A percentile compares a stretch with the other conserved stretches of the same genome.
Conservation (phyloP, 129 eudicot species). For the Centella asiatica region DNA sequence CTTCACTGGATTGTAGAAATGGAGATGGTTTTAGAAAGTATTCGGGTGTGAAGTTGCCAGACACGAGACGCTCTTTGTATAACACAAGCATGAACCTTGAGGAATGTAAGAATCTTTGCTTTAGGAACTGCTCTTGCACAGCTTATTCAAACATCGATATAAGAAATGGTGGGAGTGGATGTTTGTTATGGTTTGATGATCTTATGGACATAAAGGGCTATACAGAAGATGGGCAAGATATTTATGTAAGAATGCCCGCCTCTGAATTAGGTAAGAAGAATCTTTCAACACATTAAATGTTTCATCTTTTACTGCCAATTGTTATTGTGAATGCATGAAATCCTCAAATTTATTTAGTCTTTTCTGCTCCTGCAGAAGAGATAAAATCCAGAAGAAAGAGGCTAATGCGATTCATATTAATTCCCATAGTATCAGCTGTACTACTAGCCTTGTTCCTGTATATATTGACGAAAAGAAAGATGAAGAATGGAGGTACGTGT, state of each 20-base stretch:
- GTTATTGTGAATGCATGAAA: no score
- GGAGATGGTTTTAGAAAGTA: slow-evolving; percentile 2
- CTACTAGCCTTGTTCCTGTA: not conserved
- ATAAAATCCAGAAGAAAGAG: not conserved
- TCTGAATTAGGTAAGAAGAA: not conserved
- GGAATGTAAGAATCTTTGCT: not conserved
- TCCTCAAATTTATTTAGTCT: not conserved
- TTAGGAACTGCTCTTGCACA: not conserved
- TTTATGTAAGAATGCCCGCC: slow-evolving; percentile 9
- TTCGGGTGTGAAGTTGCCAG: slow-evolving; percentile 4
- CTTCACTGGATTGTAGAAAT: slow-evolving; percentile 9
- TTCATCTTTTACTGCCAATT: no score
- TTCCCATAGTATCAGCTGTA: not conserved
- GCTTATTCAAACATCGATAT: not conserved
- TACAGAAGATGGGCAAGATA: slow-evolving; percentile 4
- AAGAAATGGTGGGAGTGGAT: not conserved
- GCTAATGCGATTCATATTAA: not conserved
- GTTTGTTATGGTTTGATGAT: slow-evolving; percentile 2
- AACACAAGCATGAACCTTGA: not conserved
- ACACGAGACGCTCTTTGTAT: slow-evolving; percentile 1
- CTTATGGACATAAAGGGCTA: not conserved
- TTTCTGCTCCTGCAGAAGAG: not conserved
- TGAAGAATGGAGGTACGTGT: not conserved
- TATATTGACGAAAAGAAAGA: not conserved
- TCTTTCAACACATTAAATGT: not conserved